phyloP scores from a whole-genome alignment of 495 filamentous ascomycete species.

The Rostrohypoxylon terebratum region DNA sequence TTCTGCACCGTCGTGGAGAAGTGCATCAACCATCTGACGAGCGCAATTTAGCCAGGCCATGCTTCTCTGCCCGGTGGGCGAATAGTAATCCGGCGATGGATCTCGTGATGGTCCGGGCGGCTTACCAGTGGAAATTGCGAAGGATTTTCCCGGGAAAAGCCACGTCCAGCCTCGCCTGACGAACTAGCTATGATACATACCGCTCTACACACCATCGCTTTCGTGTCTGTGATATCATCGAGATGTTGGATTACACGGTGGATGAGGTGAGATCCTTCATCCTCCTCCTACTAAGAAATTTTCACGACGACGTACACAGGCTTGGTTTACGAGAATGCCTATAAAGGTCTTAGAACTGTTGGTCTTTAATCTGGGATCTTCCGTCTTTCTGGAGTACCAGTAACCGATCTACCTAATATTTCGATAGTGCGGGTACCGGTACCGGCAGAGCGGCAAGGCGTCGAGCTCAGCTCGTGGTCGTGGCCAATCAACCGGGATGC shows the following conservation, averaged over 20 bases:
- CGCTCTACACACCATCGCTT: too few relatives aligned
- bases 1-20: not conserved
- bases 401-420: not conserved
- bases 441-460: conserved; percentile 18
- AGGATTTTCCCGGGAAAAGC: conserved; percentile 20
- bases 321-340: not conserved
- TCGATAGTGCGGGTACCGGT: conserved; percentile 5
- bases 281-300: conserved; percentile 6
- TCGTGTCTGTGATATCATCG: conserved; percentile 7
- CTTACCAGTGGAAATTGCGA: conserved; percentile 34
- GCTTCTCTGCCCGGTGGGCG: conserved; percentile 16
- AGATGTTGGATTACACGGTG: conserved; percentile 2
- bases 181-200: conserved; percentile 2
- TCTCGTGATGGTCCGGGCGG: conserved; percentile 19
- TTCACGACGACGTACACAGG: too few relatives aligned
- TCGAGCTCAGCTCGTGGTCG: conserved; percentile 9
- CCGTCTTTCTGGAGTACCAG: not conserved
- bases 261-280: conserved; percentile 27
- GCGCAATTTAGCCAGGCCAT: conserved; percentile 13
- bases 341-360: not conserved
- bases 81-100: conserved; percentile 8
- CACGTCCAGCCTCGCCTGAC: conserved; percentile 13
- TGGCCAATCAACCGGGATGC: conserved; percentile 18
- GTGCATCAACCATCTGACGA: not conserved
- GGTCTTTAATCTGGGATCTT: not conserved